phyloP scores from a whole-genome alignment of 1,139 yeast species.

The Candida pseudoviswanathii region DNA sequence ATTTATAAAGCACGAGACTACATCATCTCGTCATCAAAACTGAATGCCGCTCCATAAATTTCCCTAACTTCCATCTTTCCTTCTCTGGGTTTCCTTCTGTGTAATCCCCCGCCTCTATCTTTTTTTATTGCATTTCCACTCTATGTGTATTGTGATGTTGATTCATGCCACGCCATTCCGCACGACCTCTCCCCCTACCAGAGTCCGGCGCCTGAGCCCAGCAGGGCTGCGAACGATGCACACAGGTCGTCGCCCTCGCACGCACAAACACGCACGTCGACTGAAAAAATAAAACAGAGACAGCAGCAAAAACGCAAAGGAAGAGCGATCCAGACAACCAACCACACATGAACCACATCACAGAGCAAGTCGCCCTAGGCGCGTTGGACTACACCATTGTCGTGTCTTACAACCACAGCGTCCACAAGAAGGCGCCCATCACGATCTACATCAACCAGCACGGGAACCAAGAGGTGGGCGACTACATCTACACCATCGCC shows the following conservation, averaged over 20 bases:
- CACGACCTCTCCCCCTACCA: neutral
- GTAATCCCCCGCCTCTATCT: no score
- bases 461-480: slow-evolving; percentile 17
- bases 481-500: slow-evolving; percentile 21
- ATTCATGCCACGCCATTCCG: neutral
- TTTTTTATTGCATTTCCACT: no score
- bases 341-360: slow-evolving; percentile 11
- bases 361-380: slow-evolving; percentile 7
- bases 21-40: no score
- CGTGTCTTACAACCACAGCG: slow-evolving; percentile 6
- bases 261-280: neutral
- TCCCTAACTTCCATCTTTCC: neutral
- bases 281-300: neutral
- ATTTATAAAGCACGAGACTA: neutral
- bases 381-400: slow-evolving; percentile 12
- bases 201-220: no score
- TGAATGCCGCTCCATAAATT: neutral
- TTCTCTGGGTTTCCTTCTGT: neutral
- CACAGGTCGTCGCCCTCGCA: no score
- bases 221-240: no score
- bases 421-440: slow-evolving; percentile 14
- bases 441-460: slow-evolving; percentile 21
- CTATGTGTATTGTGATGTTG: neutral
- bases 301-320: neutral
- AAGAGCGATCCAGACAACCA: neutral